Evolutionary conservation across 1,284 basidiomycete genomes (phyloP), one percentile per base, ranked within the genome.

Genomic region (Singerocomus inundabilis): DNA sequence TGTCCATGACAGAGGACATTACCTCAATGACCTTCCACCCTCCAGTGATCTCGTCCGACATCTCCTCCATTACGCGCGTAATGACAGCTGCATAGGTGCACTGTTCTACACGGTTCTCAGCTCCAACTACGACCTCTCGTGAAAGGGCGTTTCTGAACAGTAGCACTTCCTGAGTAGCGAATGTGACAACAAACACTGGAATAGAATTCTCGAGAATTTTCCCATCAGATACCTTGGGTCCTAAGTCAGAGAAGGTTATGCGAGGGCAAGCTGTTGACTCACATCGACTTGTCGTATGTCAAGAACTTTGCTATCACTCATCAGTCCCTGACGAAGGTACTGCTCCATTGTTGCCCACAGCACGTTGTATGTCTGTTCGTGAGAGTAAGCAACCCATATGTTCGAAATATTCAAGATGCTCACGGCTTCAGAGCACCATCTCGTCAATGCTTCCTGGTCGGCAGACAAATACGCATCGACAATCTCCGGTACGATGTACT

Each of bases 21-120:
- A 94, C 91, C 84, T 98, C 95, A 35, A 98, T 81, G 48, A 99
- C 83, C 72, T 98, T 98, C 97, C 97, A 99, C 10, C 97, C 97
- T 43, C 93, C 93, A 0, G 97, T 99, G 45, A 98, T 77, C 70
- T 96, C 90, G 62, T 98, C 91, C 38, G 85, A 84, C 47, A 96
- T 72, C 64, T 96, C 91, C 58, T 86, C 86, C 66, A 92, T 88
- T 36, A 92, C 71, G 37, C 95, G 80, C 6, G 94, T 98, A 53
- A 99, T 71, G 3, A 95, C 95, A 46, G 93, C 91, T 18, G 90
- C 91, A 68, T 99, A 99, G 31, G 84, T 84, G 64, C 93, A 97
- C 63, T 94, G 87, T 69, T 98, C 93, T 28, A 98, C 94, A 57
- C 84, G 81, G 62, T 93, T 80, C 63, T 95, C 91, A 9, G 88